Percentiles rank a stretch among this genome's conserved stretches.
These are phyloP conservation scores for Echites panduratus DNA, from an alignment of 257 asterid species.

Conservation along the genomic window DNA sequence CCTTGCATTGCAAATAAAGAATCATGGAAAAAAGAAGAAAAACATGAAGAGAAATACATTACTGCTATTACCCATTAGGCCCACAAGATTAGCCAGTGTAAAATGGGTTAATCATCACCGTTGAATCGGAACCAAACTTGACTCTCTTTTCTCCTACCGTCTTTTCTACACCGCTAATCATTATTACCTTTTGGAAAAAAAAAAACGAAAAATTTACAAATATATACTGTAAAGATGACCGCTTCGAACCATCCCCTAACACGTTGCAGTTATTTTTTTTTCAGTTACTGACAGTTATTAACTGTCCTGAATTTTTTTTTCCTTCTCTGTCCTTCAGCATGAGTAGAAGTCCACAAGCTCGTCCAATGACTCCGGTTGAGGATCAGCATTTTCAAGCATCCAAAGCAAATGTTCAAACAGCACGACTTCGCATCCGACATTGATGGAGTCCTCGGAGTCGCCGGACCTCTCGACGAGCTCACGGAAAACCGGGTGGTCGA, in stretches of 20 bases:
- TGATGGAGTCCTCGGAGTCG: conserved; percentile 30
- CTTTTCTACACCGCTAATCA: conserved; percentile 21
- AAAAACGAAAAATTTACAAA: conserved; percentile 28
- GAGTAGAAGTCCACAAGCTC: conserved; percentile 75
- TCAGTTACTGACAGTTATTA: conserved; percentile 23
- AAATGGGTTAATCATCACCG: conserved; percentile 21
- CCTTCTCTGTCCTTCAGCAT: conserved; percentile 30
- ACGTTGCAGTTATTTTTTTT: conserved; percentile 13
- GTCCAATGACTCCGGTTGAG: conserved; percentile 70
- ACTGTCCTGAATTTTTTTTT: neutral
- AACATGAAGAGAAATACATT: neutral
- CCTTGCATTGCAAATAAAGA: conserved; percentile 6
- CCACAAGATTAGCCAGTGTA: conserved; percentile 13
- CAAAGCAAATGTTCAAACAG: conserved; percentile 84
- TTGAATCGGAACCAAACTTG: neutral
- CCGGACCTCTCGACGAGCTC: conserved; percentile 57
- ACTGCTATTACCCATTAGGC: conserved; percentile 8
- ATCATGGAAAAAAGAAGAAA: neutral
- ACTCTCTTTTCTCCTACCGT: conserved; percentile 8
- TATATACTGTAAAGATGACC: conserved; percentile 31
- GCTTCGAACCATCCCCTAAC: conserved; percentile 24
- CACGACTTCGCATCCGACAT: conserved; percentile 81
- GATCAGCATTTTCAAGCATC: conserved; percentile 86
- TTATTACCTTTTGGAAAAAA: conserved; percentile 18
- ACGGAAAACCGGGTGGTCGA: conserved; percentile 78